Conservation (phyloP, 2,329 filamentous ascomycete species). For the Coniochaeta hoffmannii region DNA sequence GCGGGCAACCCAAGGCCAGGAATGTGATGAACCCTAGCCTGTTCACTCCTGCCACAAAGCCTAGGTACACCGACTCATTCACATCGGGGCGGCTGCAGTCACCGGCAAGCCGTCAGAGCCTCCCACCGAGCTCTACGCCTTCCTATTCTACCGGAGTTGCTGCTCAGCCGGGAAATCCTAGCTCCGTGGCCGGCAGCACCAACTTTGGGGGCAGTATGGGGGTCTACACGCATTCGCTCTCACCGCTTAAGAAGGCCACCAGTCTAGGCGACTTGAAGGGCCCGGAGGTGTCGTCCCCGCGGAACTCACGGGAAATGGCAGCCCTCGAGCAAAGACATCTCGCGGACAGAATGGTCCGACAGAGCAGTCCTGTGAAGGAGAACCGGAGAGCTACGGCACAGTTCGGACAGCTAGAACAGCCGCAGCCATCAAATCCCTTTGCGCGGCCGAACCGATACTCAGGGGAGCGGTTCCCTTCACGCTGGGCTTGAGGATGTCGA, state of each 20-base stretch:
- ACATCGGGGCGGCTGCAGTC: constrained; percentile 10
- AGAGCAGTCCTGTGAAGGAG: constrained; percentile 35
- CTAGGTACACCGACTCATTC: constrained; percentile 26
- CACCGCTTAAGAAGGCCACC: constrained; percentile 71
- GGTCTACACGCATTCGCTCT: constrained; percentile 71
- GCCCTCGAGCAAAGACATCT: constrained; percentile 42
- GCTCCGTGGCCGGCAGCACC: constrained; percentile 4
- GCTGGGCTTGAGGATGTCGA: constrained; percentile 10
- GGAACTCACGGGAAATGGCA: constrained; percentile 56
- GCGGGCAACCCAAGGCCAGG: constrained; percentile 23
- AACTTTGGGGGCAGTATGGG: constrained; percentile 68
- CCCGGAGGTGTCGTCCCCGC: constrained; percentile 36
- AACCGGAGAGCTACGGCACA: constrained; percentile 15
- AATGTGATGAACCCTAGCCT: constrained; percentile 31
- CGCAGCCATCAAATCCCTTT: constrained; percentile 28
- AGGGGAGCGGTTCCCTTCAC: constrained; percentile 34
- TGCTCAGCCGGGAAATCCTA: background rate
- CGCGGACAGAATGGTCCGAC: constrained; percentile 22
- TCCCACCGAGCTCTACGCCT: background rate
- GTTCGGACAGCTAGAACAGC: constrained; percentile 3
- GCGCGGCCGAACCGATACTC: constrained; percentile 26
- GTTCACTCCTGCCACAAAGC: constrained; percentile 31
- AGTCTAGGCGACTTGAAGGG: constrained; percentile 52
- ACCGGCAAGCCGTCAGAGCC: constrained; percentile 5
- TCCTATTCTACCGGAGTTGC: background rate